Conservation (phyloP, 352 stramenopile genomes). For the Elongisporangium prolatum region DNA sequence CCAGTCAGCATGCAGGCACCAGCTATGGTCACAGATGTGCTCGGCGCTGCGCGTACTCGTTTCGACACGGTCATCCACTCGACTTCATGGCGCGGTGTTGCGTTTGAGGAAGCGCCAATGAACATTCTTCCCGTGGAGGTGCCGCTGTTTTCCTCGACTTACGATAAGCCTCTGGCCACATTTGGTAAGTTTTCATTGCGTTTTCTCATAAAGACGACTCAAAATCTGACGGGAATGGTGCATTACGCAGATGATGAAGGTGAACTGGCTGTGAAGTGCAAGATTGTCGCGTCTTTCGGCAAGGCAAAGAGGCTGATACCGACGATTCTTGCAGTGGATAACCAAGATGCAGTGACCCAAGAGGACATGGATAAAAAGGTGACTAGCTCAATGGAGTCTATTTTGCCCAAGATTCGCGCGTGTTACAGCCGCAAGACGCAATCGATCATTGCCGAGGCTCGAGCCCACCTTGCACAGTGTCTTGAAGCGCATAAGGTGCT, state of each 20-base stretch:
- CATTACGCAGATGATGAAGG: slow-evolving; percentile 30
- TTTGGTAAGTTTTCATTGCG: slow-evolving; percentile 27
- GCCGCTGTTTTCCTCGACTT: slow-evolving; percentile 22
- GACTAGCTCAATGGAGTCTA: slow-evolving; percentile 28
- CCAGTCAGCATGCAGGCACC: slow-evolving; percentile 9
- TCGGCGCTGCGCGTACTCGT: slow-evolving; percentile 20
- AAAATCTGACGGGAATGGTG: slow-evolving; percentile 6
- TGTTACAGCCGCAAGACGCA: slow-evolving; percentile 50
- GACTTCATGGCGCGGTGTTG: slow-evolving; percentile 39
- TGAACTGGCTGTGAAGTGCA: slow-evolving; percentile 41
- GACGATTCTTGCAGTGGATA: slow-evolving; percentile 8
- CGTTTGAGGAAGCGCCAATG: slow-evolving; percentile 24
- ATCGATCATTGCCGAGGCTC: slow-evolving; percentile 39
- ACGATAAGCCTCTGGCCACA: slow-evolving; percentile 25
- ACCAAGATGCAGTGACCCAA: slow-evolving; percentile 17
- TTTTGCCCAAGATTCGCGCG: slow-evolving; percentile 35
- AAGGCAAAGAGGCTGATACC: slow-evolving; percentile 29
- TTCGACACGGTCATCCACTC: slow-evolving; percentile 39
- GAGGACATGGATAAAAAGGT: slow-evolving; percentile 47
- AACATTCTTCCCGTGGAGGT: slow-evolving; percentile 25
- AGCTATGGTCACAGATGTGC: slow-evolving; percentile 23
- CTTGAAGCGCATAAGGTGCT: slow-evolving; percentile 17
- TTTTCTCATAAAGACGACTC: not conserved
- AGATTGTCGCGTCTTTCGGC: slow-evolving; percentile 39
- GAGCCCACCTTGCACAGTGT: slow-evolving; percentile 21